phyloP scores from a whole-genome alignment of 2,329 filamentous ascomycete genomes.

The Coniella vitis region DNA sequence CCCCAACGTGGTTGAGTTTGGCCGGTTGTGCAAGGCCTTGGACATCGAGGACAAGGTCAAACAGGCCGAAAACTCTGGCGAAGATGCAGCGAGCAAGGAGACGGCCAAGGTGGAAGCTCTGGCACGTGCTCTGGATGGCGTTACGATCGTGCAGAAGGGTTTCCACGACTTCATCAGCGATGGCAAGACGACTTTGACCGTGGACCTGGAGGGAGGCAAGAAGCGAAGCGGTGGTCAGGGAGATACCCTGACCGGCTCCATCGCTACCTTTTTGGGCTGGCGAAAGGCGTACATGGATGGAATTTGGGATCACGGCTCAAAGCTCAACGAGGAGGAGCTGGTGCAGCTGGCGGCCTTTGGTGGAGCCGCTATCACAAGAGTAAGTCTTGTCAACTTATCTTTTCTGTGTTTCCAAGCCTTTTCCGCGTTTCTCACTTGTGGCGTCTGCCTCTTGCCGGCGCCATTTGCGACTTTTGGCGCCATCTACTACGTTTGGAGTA shows the following conservation, averaged over 20 bases:
- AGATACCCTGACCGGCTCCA: conserved; percentile 83
- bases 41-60: conserved; percentile 52
- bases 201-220: conserved; percentile 70
- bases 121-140: conserved; percentile 71
- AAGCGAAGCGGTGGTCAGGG: conserved; percentile 94
- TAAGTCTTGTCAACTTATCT: conserved; percentile 29
- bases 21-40: conserved; percentile 68
- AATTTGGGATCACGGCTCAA: conserved; percentile 60
- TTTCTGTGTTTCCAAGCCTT: background rate
- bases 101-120: conserved; percentile 55
- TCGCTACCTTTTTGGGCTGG: conserved; percentile 87
- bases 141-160: conserved; percentile 90
- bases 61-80: conserved; percentile 27
- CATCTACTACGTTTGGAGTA: no score
- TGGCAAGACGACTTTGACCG: conserved; percentile 65
- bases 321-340: conserved; percentile 38
- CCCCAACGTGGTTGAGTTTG: conserved; percentile 92
- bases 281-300: conserved; percentile 77
- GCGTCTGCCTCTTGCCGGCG: background rate
- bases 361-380: conserved; percentile 79
- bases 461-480: background rate
- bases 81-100: conserved; percentile 26
- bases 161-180: conserved; percentile 75
- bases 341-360: conserved; percentile 77
- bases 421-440: background rate